These are phyloP conservation scores for Coleophoma cylindrospora DNA, from an alignment of 2,329 filamentous ascomycete species.

Conservation along the genomic window DNA sequence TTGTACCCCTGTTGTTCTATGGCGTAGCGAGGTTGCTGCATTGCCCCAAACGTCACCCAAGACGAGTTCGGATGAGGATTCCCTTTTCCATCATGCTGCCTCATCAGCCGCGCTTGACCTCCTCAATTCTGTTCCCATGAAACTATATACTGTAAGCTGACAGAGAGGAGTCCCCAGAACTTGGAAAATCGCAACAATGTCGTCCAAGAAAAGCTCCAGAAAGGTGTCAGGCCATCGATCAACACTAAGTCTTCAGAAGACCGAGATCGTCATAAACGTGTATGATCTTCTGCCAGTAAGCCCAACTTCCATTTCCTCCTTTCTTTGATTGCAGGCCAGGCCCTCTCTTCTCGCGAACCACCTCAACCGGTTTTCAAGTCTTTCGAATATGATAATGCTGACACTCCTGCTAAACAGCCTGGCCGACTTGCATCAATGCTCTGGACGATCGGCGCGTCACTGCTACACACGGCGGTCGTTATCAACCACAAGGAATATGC, in stretches of 20 bases:
- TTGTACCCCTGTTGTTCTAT: too few relatives aligned
- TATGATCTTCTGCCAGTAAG: conserved; percentile 71
- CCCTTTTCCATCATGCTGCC: too few relatives aligned
- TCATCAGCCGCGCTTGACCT: too few relatives aligned
- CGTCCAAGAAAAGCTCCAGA: conserved; percentile 21
- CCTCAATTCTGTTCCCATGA: too few relatives aligned
- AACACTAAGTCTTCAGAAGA: conserved; percentile 65
- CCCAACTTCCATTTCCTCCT: background rate
- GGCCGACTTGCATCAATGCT: conserved; percentile 70
- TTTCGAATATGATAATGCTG: background rate
- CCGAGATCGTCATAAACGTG: conserved; percentile 70
- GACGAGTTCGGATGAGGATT: too few relatives aligned
- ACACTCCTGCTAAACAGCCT: conserved; percentile 41
- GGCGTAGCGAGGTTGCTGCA: too few relatives aligned
- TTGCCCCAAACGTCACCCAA: too few relatives aligned
- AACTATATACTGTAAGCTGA: too few relatives aligned
- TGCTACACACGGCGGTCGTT: conserved; percentile 79
- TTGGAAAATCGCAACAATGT: conserved; percentile 10
- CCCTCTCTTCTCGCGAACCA: too few relatives aligned
- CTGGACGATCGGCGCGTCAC: conserved; percentile 71
- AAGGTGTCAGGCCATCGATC: conserved; percentile 46
- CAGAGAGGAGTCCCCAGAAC: background rate
- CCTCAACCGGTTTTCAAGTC: background rate
- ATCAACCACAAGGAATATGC: conserved; percentile 79
- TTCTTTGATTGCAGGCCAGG: too few relatives aligned